phyloP scores from a whole-genome alignment of 2,329 filamentous ascomycete species.

The Seiridium unicorne region DNA sequence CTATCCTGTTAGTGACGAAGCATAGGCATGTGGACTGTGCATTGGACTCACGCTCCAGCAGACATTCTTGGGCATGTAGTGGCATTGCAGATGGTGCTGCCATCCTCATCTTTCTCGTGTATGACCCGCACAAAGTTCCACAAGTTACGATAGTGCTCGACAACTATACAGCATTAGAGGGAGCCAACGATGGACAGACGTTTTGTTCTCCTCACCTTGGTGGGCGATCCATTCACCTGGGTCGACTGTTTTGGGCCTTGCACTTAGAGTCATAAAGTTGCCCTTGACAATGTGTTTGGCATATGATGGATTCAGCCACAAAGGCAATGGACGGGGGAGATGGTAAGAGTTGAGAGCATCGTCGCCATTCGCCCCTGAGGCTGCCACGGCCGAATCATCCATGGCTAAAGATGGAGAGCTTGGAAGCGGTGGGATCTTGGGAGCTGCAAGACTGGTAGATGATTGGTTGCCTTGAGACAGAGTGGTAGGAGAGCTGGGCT shows the following conservation, averaged over 20 bases:
- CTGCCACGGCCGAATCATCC: slow-evolving; percentile 52
- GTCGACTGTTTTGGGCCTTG: slow-evolving; percentile 89
- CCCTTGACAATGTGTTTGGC: slow-evolving; percentile 91
- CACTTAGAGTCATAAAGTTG: slow-evolving; percentile 95
- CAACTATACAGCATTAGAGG: slow-evolving; percentile 53
- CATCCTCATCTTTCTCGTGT: slow-evolving; percentile 79
- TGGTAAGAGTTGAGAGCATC: slow-evolving; percentile 60
- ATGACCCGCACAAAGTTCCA: slow-evolving; percentile 88
- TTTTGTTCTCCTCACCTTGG: slow-evolving; percentile 61
- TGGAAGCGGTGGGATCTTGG: slow-evolving; percentile 60
- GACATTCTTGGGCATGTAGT: slow-evolving; percentile 88
- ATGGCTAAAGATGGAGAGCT: slow-evolving; percentile 65
- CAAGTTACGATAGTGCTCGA: slow-evolving; percentile 87
- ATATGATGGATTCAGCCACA: slow-evolving; percentile 74
- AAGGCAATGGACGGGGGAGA: slow-evolving; percentile 64
- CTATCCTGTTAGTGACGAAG: slow-evolving; percentile 30
- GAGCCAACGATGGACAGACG: background rate
- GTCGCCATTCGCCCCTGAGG: slow-evolving; percentile 46
- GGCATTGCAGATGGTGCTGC: slow-evolving; percentile 78
- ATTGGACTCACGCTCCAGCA: slow-evolving; percentile 74
- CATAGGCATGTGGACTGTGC: background rate
- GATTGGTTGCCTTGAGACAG: slow-evolving; percentile 49
- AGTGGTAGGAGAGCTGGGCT: slow-evolving; percentile 45
- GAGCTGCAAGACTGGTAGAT: slow-evolving; percentile 51
- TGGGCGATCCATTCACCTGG: slow-evolving; percentile 95